Conservation (phyloP, 768 basidiomycete genomes). For the Xerocomellus amylosporus region DNA sequence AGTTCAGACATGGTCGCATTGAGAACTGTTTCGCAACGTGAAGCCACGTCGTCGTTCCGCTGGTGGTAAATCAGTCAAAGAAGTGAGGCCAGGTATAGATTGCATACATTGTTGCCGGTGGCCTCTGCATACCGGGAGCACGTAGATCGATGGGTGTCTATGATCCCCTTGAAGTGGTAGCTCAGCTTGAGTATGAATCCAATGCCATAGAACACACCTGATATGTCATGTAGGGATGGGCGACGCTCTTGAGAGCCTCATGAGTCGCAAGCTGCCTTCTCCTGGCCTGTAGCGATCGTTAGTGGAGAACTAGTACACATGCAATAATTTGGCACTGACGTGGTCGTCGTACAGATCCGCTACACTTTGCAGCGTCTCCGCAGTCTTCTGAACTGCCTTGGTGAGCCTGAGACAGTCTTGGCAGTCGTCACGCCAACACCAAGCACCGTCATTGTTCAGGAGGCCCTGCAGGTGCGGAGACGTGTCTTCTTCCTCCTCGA, state of each 20-base stretch:
- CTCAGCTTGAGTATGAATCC: neutral
- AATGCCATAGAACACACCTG: conserved; percentile 41
- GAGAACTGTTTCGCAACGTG: conserved; percentile 82
- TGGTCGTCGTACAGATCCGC: conserved; percentile 80
- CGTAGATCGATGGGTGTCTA: conserved; percentile 75
- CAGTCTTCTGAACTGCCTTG: conserved; percentile 72
- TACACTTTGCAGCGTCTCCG: conserved; percentile 68
- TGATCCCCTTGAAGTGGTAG: conserved; percentile 46
- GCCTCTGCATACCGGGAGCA: conserved; percentile 63
- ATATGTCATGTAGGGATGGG: conserved; percentile 72
- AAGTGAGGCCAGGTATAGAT: neutral
- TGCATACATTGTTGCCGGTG: conserved; percentile 29
- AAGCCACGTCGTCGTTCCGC: conserved; percentile 62
- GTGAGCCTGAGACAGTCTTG: conserved; percentile 74
- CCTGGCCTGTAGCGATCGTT: conserved; percentile 51
- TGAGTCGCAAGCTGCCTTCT: conserved; percentile 71
- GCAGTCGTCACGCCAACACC: conserved; percentile 86
- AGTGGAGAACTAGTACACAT: conserved; percentile 2
- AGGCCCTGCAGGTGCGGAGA: conserved; percentile 49
- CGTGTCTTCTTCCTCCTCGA: conserved; percentile 45
- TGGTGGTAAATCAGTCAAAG: conserved; percentile 25
- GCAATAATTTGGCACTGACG: conserved; percentile 41
- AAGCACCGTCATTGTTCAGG: conserved; percentile 69
- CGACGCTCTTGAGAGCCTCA: conserved; percentile 70
- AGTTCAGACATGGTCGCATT: conserved; percentile 90